These are phyloP conservation scores for Platismatia glauca DNA, from an alignment of 495 filamentous ascomycete genomes.

Conservation along the genomic window DNA sequence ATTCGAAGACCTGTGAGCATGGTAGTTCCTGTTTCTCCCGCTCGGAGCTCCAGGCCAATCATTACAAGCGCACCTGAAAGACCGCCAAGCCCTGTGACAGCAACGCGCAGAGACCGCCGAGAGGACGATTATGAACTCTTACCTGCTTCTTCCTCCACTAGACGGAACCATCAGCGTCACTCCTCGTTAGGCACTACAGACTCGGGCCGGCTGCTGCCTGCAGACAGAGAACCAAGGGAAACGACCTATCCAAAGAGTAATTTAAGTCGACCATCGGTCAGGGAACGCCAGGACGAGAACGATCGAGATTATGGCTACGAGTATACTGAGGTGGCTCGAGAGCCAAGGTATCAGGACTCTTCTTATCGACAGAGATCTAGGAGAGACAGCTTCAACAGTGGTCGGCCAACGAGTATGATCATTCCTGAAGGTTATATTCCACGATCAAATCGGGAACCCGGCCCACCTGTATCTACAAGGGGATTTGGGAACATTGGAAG, in stretches of 20 bases:
- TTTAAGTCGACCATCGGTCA: constrained; percentile 14
- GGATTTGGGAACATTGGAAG: constrained; percentile 51
- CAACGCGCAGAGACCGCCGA: constrained; percentile 16
- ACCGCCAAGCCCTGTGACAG: constrained; percentile 21
- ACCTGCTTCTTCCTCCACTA: constrained; percentile 21
- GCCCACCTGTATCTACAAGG: constrained; percentile 47
- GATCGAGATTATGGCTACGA: constrained; percentile 62
- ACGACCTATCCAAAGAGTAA: constrained; percentile 12
- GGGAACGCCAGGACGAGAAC: constrained; percentile 38
- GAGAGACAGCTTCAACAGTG: constrained; percentile 40
- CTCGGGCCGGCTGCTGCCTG: constrained; percentile 11
- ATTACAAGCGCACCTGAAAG: constrained; percentile 23
- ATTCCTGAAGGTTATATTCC: constrained; percentile 49
- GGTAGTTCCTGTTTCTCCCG: constrained; percentile 14
- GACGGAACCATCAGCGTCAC: constrained; percentile 21
- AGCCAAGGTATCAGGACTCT: constrained; percentile 58
- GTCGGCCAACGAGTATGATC: constrained; percentile 55
- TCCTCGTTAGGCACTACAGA: constrained; percentile 20
- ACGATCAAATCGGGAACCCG: constrained; percentile 38
- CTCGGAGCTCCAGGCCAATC: constrained; percentile 19
- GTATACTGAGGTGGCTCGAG: constrained; percentile 56
- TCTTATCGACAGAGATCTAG: constrained; percentile 39
- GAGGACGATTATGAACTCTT: constrained; percentile 23
- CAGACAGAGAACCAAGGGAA: constrained; percentile 19
- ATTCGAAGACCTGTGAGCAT: constrained; percentile 20